A percentile compares a stretch with the other conserved stretches of the same genome.
These are phyloP conservation scores for Penicillium sp. DNA, from an alignment of 2,329 filamentous ascomycete species.

Conservation along the genomic window DNA sequence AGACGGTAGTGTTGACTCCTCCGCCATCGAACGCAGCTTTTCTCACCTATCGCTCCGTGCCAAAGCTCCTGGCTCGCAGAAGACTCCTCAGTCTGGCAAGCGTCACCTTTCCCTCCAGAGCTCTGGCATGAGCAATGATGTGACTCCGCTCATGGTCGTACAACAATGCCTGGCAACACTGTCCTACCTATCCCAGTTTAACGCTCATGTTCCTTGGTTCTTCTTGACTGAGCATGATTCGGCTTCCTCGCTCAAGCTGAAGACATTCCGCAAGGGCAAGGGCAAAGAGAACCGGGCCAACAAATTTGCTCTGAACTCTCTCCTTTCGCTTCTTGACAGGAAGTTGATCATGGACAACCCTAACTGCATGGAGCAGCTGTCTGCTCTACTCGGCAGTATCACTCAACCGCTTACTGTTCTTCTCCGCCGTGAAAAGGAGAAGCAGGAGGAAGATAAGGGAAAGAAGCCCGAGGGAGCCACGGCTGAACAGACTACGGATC, in stretches of 20 bases:
- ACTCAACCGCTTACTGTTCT: conserved; percentile 81
- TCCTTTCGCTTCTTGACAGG: conserved; percentile 86
- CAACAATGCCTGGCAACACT: conserved; percentile 91
- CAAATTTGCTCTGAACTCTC: conserved; percentile 88
- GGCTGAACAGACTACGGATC: conserved; percentile 19
- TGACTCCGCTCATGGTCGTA: conserved; percentile 91
- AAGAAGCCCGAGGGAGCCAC: conserved; percentile 37
- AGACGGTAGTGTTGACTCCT: conserved; percentile 90
- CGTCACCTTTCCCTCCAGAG: conserved; percentile 67
- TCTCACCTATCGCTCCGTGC: conserved; percentile 88
- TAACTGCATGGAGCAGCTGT: conserved; percentile 92
- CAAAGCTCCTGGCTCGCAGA: conserved; percentile 74
- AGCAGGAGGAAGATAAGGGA: conserved; percentile 46
- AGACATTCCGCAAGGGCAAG: conserved; percentile 80
- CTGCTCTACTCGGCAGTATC: conserved; percentile 81
- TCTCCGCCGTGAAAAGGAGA: conserved; percentile 82
- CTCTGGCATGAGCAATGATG: conserved; percentile 70
- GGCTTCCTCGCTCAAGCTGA: conserved; percentile 73
- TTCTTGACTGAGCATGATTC: conserved; percentile 95
- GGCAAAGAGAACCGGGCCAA: conserved; percentile 78
- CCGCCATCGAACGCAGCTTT: conserved; percentile 93
- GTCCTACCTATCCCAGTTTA: conserved; percentile 79
- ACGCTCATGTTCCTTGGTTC: conserved; percentile 82
- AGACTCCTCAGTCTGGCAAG: conserved; percentile 80
- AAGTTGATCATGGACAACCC: conserved; percentile 95